Evolutionary conservation across 208 protist species (phyloP), one percentile per base, ranked within the genome.

Genomic region (Tritrichomonas musculus): DNA sequence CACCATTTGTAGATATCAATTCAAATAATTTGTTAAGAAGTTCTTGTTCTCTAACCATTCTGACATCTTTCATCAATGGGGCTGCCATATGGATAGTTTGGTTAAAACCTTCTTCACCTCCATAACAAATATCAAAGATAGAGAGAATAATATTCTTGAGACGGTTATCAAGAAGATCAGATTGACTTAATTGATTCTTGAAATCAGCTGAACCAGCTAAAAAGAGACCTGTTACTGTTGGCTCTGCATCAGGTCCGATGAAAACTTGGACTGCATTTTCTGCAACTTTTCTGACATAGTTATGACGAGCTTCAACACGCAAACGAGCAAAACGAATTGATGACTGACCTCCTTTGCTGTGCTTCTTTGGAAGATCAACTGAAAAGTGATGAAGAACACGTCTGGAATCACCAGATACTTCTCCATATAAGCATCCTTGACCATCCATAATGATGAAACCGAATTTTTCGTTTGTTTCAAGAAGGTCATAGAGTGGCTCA

Each of bases 311-410:
- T 96, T 99, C 99, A 94, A 99, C 95, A 96, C 99, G 98, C 57
- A 99, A 97, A 97, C 99, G 98, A 65, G 97, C 98, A 93, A 99
- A 99, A 97, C 99, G 98, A 73, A 99, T 97, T 93, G 99, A 98
- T 95, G 98, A 99, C 96, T 99, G 99, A 95, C 99, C 99, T 97
- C 99, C 99, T 94, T 98, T 96, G 60, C 98, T 98, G 96, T 99
- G 99, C 96, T 99, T 99, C 97, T 99, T 99, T 27, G 99, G 99
- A 33, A 99, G 97, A 93, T 99, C 99, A 36, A 99, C 99, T 22
- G 97, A 97, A 95, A 99, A 99, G 92, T 98, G 98, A 93, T 99
- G 97, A 0, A 99, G 95, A 92, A 99, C 97, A 60, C 98, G 97
- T 92, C 99, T 97, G 14, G 98, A 97, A 95, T 98, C 99, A 64